phyloP scores from a whole-genome alignment of 805 yeast genomes.

The Saccharomycopsis oosterbeekiorum region DNA sequence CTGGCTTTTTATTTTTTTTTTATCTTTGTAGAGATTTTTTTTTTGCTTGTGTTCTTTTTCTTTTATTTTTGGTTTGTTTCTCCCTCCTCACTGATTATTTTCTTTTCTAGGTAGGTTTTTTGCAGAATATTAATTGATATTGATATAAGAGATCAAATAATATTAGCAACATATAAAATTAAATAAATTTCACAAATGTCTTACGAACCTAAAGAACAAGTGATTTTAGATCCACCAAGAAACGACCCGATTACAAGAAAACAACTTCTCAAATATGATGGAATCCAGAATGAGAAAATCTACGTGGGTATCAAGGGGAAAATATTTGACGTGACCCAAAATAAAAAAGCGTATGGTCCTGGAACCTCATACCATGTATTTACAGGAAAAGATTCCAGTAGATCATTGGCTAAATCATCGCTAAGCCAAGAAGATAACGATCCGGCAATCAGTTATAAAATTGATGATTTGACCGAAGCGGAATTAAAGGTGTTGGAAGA shows the following conservation, averaged over 20 bases:
- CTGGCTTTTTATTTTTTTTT: background rate
- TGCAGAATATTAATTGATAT: background rate
- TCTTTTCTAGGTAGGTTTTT: background rate
- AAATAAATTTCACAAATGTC: background rate
- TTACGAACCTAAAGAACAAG: conserved; percentile 42
- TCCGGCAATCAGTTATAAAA: conserved; percentile 35
- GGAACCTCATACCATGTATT: conserved; percentile 64
- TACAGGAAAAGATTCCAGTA: conserved; percentile 68
- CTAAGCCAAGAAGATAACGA: conserved; percentile 43
- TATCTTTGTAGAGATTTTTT: background rate
- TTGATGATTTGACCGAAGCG: conserved; percentile 43
- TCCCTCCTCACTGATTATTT: background rate
- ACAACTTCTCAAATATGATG: conserved; percentile 38
- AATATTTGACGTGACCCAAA: conserved; percentile 68
- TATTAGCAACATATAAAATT: too few relatives aligned
- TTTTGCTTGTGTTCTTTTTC: background rate
- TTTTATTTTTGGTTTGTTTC: background rate
- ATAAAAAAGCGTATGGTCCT: conserved; percentile 61
- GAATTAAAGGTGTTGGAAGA: conserved; percentile 57
- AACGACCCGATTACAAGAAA: conserved; percentile 33
- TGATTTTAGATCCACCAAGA: conserved; percentile 42
- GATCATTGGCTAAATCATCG: conserved; percentile 66
- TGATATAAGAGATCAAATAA: background rate
- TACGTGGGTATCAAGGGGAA: conserved; percentile 71
- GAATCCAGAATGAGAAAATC: conserved; percentile 35